phyloP scores from a whole-genome alignment of 176 grass and related monocot genomes.

The Lolium perenne region DNA sequence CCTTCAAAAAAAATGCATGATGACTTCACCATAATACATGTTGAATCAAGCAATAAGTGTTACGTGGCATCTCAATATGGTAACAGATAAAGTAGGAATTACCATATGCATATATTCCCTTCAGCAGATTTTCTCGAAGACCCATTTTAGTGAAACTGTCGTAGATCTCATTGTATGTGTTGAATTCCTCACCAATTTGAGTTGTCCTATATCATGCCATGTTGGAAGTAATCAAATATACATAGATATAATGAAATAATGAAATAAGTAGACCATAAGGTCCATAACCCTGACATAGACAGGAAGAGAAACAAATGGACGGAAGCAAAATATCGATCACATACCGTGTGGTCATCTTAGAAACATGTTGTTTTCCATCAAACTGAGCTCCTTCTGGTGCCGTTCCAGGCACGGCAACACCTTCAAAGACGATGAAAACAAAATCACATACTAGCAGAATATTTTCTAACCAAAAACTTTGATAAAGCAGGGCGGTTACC shows the following conservation, averaged over 20 bases:
- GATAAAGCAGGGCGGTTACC: background rate
- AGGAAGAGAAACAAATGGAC: background rate
- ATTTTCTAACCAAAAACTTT: background rate
- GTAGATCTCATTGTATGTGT: conserved; percentile 51
- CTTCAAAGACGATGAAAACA: conserved; percentile 2
- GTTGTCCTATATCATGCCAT: conserved; percentile 23
- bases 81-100: conserved; percentile 33
- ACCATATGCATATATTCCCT: conserved; percentile 75
- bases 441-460: conserved; percentile 31
- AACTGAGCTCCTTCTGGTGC: conserved; percentile 45
- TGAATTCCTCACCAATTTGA: conserved; percentile 20
- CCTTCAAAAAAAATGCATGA: conserved; percentile 51
- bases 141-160: conserved; percentile 73
- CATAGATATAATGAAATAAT: conserved; percentile 11
- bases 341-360: conserved; percentile 41
- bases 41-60: conserved; percentile 11
- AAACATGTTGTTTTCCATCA: conserved; percentile 52
- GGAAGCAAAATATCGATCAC: conserved; percentile 22
- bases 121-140: conserved; percentile 72
- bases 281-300: conserved; percentile 12
- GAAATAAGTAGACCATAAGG: background rate
- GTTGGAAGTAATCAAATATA: conserved; percentile 35
- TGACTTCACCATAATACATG: background rate
- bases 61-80: background rate
- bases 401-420: conserved; percentile 41